A percentile compares a stretch with the other conserved stretches of the same genome.
Conservation (phyloP, 2,329 filamentous ascomycete genomes). For the Trichoderma asperellum region DNA sequence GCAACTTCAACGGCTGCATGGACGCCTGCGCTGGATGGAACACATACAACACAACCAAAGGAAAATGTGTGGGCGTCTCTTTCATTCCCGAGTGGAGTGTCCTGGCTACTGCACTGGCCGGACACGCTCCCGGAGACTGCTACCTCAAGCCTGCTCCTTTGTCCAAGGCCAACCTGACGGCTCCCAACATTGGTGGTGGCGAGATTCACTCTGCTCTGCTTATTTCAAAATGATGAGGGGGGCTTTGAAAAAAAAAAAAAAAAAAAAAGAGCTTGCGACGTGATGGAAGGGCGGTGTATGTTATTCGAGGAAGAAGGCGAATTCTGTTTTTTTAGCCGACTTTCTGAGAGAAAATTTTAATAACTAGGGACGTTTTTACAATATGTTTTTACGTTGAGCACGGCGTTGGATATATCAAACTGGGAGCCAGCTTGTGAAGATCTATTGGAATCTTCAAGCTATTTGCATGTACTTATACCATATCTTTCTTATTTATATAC, state of each 20-base stretch:
- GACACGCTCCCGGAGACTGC: slow-evolving; percentile 14
- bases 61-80: background rate
- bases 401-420: slow-evolving; percentile 16
- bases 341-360: background rate
- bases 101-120: background rate
- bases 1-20: slow-evolving; percentile 21
- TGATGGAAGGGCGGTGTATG: background rate
- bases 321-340: background rate
- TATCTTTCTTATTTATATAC: slow-evolving; percentile 1
- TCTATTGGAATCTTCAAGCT: slow-evolving; percentile 4
- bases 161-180: background rate
- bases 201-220: slow-evolving; percentile 11
- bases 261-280: background rate
- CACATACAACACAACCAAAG: background rate
- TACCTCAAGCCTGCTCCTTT: slow-evolving; percentile 13
- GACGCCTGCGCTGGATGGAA: slow-evolving; percentile 19
- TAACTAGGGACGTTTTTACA: background rate
- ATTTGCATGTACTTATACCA: slow-evolving; percentile 23
- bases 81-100: slow-evolving; percentile 20
- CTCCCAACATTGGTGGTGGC: slow-evolving; percentile 9
- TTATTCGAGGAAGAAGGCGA: background rate
- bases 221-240: background rate
- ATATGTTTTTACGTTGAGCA: background rate
- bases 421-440: slow-evolving; percentile 14
- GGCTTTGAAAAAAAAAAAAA: background rate